phyloP scores from a whole-genome alignment of 1,284 basidiomycete species.

The Xerocomus minutiporus region DNA sequence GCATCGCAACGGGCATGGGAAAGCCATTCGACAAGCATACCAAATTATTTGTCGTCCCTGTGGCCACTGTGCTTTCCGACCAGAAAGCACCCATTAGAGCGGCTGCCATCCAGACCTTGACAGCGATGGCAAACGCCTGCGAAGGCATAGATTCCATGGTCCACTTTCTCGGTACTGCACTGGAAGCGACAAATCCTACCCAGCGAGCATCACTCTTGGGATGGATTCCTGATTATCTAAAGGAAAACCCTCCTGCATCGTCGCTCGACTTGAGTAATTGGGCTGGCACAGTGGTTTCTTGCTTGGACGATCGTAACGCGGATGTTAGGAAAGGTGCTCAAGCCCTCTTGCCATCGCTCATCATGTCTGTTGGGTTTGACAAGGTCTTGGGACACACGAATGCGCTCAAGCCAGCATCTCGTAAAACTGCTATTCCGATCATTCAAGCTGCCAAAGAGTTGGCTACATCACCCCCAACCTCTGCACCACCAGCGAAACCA shows the following conservation, averaged over 20 bases:
- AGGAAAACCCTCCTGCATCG: slow-evolving; percentile 52
- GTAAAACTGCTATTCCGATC: slow-evolving; percentile 78
- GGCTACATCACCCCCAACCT: slow-evolving; percentile 26
- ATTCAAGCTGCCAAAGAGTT: slow-evolving; percentile 72
- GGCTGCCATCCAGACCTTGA: slow-evolving; percentile 75
- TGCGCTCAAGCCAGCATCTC: slow-evolving; percentile 89
- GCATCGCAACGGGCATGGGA: slow-evolving; percentile 92
- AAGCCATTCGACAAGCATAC: slow-evolving; percentile 91
- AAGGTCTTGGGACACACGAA: slow-evolving; percentile 83
- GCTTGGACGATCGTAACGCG: slow-evolving; percentile 86
- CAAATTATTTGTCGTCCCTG: slow-evolving; percentile 71
- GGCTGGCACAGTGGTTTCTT: slow-evolving; percentile 68
- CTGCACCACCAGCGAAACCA: slow-evolving; percentile 26
- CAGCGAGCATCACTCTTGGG: slow-evolving; percentile 80
- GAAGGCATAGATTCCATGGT: slow-evolving; percentile 83
- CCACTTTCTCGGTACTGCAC: slow-evolving; percentile 68
- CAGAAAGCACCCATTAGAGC: slow-evolving; percentile 87
- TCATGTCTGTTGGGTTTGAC: slow-evolving; percentile 78
- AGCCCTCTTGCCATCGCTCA: slow-evolving; percentile 74
- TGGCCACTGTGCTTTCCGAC: slow-evolving; percentile 86
- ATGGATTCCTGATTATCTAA: slow-evolving; percentile 84
- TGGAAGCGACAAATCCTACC: slow-evolving; percentile 87
- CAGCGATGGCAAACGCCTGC: slow-evolving; percentile 81
- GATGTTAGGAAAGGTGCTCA: slow-evolving; percentile 93
- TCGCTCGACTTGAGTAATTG: slow-evolving; percentile 75